Evolutionary conservation across 352 stramenopile genomes (phyloP).

Genomic region (Phytophthora multivora): DNA sequence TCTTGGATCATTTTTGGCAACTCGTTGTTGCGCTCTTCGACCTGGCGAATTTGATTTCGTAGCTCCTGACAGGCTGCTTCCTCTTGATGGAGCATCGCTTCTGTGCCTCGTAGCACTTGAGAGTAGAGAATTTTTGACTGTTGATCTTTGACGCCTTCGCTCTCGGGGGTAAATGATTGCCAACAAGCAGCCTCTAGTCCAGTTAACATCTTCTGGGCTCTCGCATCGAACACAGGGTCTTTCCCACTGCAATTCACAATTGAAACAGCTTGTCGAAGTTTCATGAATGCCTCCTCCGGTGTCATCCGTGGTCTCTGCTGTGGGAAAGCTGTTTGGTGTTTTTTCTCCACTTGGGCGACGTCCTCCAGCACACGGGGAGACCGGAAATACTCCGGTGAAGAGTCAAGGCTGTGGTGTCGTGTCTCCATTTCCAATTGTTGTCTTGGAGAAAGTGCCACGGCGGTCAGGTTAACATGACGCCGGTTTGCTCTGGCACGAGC

Average conservation of each 20-base stretch:
- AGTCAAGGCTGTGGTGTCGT: background rate
- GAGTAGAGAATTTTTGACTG: conserved; percentile 34
- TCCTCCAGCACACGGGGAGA: conserved; percentile 39
- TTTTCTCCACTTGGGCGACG: conserved; percentile 39
- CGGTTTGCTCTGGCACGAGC: conserved; percentile 22
- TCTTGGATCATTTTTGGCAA: conserved; percentile 39
- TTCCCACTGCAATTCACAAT: background rate
- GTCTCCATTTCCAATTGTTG: conserved; percentile 1
- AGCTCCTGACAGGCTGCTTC: conserved; percentile 23
- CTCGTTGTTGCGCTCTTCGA: conserved; percentile 34
- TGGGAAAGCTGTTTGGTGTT: background rate
- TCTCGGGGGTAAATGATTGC: conserved; percentile 14
- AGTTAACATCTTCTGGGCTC: conserved; percentile 24
- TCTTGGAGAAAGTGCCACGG: conserved; percentile 1
- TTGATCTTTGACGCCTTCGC: background rate
- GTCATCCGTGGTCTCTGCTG: conserved; percentile 16
- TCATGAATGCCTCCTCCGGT: conserved; percentile 35
- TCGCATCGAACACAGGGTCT: background rate
- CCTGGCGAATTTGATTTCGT: conserved; percentile 19
- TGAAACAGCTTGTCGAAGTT: conserved; percentile 28
- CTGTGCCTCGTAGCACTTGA: conserved; percentile 37
- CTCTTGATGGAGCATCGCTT: conserved; percentile 34
- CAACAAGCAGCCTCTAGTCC: conserved; percentile 48
- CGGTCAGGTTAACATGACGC: conserved; percentile 12
- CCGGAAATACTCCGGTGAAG: conserved; percentile 27